These are phyloP conservation scores for Zygosaccharomyces pseudorouxii DNA, from an alignment of 805 yeast genomes.

Conservation along the genomic window DNA sequence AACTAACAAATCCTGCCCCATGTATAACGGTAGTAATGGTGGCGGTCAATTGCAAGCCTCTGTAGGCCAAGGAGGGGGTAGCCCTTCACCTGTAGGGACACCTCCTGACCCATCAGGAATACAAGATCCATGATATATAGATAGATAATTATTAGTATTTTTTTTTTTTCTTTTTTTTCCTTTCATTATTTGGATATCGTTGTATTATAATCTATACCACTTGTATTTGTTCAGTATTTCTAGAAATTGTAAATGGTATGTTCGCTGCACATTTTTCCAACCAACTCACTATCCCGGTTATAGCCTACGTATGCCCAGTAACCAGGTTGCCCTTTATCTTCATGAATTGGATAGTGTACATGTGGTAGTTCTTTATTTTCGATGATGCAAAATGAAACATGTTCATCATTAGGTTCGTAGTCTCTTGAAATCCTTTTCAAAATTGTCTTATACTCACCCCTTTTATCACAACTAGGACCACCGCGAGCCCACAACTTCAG, in stretches of 20 bases:
- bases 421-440: slow-evolving; percentile 38
- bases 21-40: slow-evolving; percentile 50
- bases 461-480: slow-evolving; percentile 42
- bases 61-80: neutral
- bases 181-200: neutral
- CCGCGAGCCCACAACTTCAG: slow-evolving; percentile 37
- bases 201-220: neutral
- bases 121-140: neutral
- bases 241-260: slow-evolving; percentile 29
- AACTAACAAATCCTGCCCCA: slow-evolving; percentile 84
- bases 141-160: neutral
- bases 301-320: slow-evolving; percentile 34
- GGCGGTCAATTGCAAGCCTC: slow-evolving; percentile 2
- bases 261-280: slow-evolving; percentile 27
- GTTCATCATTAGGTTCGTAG: slow-evolving; percentile 38
- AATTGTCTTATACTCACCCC: slow-evolving; percentile 41
- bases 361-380: slow-evolving; percentile 30
- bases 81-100: slow-evolving; percentile 1
- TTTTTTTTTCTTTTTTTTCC: neutral
- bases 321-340: slow-evolving; percentile 36
- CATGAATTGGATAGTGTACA: slow-evolving; percentile 34
- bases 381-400: slow-evolving; percentile 36
- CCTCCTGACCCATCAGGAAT: neutral
- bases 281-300: slow-evolving; percentile 21
- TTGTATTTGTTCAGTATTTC: neutral